These are phyloP conservation scores for Monilinia vaccinii-corymbosi DNA, from an alignment of 2,329 filamentous ascomycete genomes.

Conservation along the genomic window DNA sequence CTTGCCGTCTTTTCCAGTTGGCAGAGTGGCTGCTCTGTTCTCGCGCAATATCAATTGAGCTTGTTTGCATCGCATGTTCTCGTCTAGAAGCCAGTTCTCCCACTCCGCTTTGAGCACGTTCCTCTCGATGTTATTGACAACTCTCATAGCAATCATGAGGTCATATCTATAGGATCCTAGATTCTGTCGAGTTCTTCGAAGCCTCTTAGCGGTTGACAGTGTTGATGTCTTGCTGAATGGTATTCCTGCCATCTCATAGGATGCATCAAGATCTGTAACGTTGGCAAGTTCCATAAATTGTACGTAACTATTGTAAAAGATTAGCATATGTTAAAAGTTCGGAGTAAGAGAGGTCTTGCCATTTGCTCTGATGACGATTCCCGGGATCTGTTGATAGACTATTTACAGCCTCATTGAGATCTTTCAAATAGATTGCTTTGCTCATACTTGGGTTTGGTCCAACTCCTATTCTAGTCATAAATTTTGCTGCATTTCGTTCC, in stretches of 20 bases:
- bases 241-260: conserved; percentile 44
- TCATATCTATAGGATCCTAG: conserved; percentile 83
- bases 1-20: conserved; percentile 22
- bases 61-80: conserved; percentile 66
- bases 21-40: conserved; percentile 20
- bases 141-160: conserved; percentile 77
- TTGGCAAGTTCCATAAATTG: conserved; percentile 53
- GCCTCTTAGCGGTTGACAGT: conserved; percentile 47
- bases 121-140: conserved; percentile 81
- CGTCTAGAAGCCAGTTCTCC: conserved; percentile 83
- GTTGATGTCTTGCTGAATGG: conserved; percentile 40
- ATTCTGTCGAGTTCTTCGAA: conserved; percentile 72
- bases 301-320: conserved; percentile 37
- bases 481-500: conserved; percentile 69
- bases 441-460: conserved; percentile 73
- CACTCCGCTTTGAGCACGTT: conserved; percentile 83
- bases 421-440: conserved; percentile 72
- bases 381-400: conserved; percentile 17
- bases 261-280: conserved; percentile 47
- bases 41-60: conserved; percentile 39
- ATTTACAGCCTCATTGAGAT: conserved; percentile 57
- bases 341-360: conserved; percentile 30
- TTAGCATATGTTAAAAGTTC: conserved; percentile 13
- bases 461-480: conserved; percentile 76
- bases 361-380: conserved; percentile 37